Evolutionary conservation across 306 rosid species (phyloP).

Genomic region (Astragalus membranaceus): DNA sequence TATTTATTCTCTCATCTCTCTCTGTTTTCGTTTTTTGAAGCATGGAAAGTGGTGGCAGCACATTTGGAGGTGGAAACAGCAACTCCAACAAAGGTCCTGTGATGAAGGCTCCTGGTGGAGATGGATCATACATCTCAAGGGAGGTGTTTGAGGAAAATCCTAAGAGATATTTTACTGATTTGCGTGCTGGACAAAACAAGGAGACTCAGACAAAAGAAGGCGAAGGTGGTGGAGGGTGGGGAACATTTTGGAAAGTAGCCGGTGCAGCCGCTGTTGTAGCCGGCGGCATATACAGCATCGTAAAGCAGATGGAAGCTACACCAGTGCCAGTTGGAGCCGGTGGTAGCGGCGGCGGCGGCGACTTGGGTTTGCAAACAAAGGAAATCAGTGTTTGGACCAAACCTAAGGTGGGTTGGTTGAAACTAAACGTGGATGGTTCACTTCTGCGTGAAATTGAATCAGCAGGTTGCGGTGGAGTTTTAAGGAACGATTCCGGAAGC

Average conservation of each 20-base stretch:
- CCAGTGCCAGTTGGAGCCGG: too few species aligned
- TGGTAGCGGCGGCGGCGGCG: too few species aligned
- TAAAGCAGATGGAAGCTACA: too few species aligned
- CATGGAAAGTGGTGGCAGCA: too few species aligned
- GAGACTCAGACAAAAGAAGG: not conserved
- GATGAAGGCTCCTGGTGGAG: constrained; percentile 7
- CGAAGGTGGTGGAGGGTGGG: too few species aligned
- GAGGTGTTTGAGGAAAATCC: not conserved
- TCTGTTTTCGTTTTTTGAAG: too few species aligned
- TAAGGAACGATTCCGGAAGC: not conserved
- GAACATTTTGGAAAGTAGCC: too few species aligned
- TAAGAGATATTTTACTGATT: not conserved
- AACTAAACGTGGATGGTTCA: not conserved
- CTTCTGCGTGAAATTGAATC: not conserved
- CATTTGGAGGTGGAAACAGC: not conserved
- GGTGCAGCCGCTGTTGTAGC: not conserved
- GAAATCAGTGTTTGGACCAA: not conserved
- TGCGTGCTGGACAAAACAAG: not conserved
- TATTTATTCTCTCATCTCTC: too few species aligned
- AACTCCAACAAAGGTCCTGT: not conserved
- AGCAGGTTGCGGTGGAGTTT: not conserved
- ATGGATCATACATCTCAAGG: not conserved
- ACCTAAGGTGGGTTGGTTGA: not conserved
- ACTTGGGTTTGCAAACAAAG: too few species aligned
- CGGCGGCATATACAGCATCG: not conserved